Percentiles rank a stretch among this genome's conserved stretches.
Conservation (phyloP, 1,284 basidiomycete species). For the Fomes fomentarius region DNA sequence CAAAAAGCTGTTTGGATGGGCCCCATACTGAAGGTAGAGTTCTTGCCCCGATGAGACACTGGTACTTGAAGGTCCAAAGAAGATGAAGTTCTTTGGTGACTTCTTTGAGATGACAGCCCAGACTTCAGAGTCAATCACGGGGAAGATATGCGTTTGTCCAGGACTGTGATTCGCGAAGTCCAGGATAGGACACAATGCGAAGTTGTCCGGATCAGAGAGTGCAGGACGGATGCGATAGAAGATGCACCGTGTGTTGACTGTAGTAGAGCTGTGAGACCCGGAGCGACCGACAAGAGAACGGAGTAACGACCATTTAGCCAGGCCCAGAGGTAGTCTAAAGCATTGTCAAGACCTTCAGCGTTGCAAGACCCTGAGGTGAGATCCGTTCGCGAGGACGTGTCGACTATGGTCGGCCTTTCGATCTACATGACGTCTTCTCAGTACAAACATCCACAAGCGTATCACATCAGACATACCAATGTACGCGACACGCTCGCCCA, state of each 20-base stretch:
- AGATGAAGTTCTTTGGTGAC: slow-evolving; percentile 39
- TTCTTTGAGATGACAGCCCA: slow-evolving; percentile 25
- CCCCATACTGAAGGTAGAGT: slow-evolving; percentile 76
- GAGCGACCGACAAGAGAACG: slow-evolving; percentile 10
- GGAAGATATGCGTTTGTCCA: slow-evolving; percentile 47
- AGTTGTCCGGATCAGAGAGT: slow-evolving; percentile 65
- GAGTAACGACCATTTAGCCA: slow-evolving; percentile 77
- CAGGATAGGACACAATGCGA: slow-evolving; percentile 83
- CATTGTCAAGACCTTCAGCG: slow-evolving; percentile 2
- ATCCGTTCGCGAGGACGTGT: slow-evolving; percentile 18
- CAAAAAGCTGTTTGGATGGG: slow-evolving; percentile 71
- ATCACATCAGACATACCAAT: slow-evolving; percentile 43
- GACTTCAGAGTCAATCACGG: slow-evolving; percentile 41
- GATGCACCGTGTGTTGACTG: slow-evolving; percentile 89
- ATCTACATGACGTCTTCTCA: slow-evolving; percentile 4
- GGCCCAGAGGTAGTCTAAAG: slow-evolving; percentile 71
- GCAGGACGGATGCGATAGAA: slow-evolving; percentile 68
- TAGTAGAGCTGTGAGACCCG: slow-evolving; percentile 10
- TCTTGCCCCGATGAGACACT: slow-evolving; percentile 57
- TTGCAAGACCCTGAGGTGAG: background rate
- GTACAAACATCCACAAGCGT: background rate
- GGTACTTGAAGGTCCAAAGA: slow-evolving; percentile 52
- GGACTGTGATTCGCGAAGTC: slow-evolving; percentile 82
- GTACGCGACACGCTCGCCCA: slow-evolving; percentile 51
- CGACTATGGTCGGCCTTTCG: slow-evolving; percentile 11